phyloP scores from a whole-genome alignment of 2,329 filamentous ascomycete species.

The Zopfia rhizophila region DNA sequence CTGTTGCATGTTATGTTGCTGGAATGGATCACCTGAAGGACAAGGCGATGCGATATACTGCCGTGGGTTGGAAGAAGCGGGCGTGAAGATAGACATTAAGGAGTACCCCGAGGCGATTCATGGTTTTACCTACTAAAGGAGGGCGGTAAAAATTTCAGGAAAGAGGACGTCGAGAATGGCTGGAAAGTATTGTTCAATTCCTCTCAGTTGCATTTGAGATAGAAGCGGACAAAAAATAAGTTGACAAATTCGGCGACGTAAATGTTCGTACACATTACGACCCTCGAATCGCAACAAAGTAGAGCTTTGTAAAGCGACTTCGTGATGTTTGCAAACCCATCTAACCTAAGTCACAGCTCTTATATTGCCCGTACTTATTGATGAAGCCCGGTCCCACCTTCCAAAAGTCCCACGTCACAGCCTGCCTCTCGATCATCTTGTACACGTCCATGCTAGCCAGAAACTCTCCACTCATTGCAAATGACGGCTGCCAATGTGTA shows the following conservation, averaged over 20 bases:
- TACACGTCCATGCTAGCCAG: not conserved
- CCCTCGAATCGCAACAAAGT: too few species aligned
- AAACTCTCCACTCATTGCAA: not conserved
- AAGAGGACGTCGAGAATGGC: not conserved
- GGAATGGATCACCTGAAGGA: conserved; percentile 2
- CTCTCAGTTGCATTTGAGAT: not conserved
- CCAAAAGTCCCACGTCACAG: not conserved
- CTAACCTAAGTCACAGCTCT: not conserved
- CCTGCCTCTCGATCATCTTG: not conserved
- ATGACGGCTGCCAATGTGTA: not conserved
- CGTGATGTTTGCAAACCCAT: too few species aligned
- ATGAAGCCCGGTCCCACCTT: not conserved
- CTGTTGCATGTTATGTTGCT: not conserved
- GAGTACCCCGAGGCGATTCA: conserved; percentile 1
- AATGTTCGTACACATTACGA: too few species aligned
- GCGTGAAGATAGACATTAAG: not conserved
- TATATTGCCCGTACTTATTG: too few species aligned
- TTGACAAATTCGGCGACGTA: too few species aligned
- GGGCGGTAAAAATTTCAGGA: not conserved
- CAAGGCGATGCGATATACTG: not conserved
- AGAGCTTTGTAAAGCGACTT: too few species aligned
- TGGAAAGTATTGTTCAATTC: not conserved
- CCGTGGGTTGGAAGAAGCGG: not conserved
- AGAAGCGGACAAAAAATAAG: not conserved
- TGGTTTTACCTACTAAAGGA: conserved; percentile 1